Percentiles rank a stretch among this genome's conserved stretches.
Evolutionary conservation across 2,329 filamentous ascomycete species (phyloP).

Genomic region (Ilyonectria sp.): DNA sequence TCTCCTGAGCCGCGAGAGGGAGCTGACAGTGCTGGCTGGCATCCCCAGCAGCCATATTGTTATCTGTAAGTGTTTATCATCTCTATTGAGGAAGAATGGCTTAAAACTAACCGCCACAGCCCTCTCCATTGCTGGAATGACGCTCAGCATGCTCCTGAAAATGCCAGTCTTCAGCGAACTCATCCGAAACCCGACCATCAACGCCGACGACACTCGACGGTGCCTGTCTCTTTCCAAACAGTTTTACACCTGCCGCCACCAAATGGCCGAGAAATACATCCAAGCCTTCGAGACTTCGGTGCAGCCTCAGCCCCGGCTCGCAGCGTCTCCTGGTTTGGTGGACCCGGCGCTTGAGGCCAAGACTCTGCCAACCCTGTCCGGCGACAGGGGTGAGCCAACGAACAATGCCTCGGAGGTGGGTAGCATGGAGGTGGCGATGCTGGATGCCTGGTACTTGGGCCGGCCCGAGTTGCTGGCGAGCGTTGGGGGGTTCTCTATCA

Average conservation of each 20-base stretch:
- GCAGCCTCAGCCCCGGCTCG: constrained; percentile 34
- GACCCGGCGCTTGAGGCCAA: constrained; percentile 42
- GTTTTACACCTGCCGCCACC: constrained; percentile 31
- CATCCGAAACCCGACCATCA: constrained; percentile 35
- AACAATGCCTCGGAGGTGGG: constrained; percentile 18
- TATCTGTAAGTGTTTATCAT: constrained; percentile 36
- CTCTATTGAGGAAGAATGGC: fast-evolving
- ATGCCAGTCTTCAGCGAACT: constrained; percentile 41
- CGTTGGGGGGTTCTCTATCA: constrained; percentile 29
- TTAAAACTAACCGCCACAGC: constrained; percentile 31
- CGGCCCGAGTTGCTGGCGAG: constrained; percentile 29
- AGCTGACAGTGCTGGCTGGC: constrained; percentile 39
- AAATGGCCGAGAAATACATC: constrained; percentile 37
- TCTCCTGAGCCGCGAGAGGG: constrained; percentile 40
- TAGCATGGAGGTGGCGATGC: constrained; percentile 37
- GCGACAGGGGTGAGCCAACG: neutral
- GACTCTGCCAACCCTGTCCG: constrained; percentile 2
- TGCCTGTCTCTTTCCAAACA: constrained; percentile 44
- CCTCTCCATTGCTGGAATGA: constrained; percentile 45
- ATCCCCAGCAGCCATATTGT: constrained; percentile 40
- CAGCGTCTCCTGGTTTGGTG: constrained; percentile 31
- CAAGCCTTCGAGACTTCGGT: constrained; percentile 37
- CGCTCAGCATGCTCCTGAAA: constrained; percentile 42
- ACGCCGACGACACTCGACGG: constrained; percentile 39
- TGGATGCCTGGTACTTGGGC: constrained; percentile 43